Evolutionary conservation across 2,329 filamentous ascomycete species (phyloP), one percentile per base, ranked within the genome.

Genomic region (Fusarium coffeatum): DNA sequence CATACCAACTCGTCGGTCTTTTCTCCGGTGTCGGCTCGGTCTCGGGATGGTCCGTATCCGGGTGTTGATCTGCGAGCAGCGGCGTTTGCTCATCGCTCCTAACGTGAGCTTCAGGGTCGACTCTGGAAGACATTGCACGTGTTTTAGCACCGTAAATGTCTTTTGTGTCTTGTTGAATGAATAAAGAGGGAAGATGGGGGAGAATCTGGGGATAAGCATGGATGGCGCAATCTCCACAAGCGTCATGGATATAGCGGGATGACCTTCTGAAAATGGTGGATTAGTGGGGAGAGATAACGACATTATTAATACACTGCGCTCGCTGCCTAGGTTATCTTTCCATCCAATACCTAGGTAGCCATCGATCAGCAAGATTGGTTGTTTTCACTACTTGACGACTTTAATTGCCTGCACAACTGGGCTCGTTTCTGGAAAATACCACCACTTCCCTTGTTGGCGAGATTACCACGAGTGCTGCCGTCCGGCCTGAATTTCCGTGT

Each of bases 251-350:
- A 25, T 20, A 11, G 47, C 23, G 28, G 43, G 42, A 57, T 43
- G 40, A 37, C 23, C 28, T 41, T 22, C 51, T 50, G 28, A 22
- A 58, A 27, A 20, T 9, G 4, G 18, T 12, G 22, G 5, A 34
- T 50, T 50, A 64, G 61, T 30, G 59, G 61, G 27, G 45, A 18
- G 37, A 13, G 18, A 23, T 6, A 30, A n/a, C 9, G 51, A 46
- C 60, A 64, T 64, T 64, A 64, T 58, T 64, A 64, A 64, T 64
- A 59, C 28, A 46, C 23, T 25, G 23, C 23, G 4, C 6, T 0
- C 6, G 18, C 34, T n/a, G 34, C 5, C 18, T n/a, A n/a, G n/a
- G n/a, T 37, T 37, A 11, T 37, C 34, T 37, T 37, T 37, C 34
- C 2, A 16, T n/a, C n/a, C n/a, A n/a, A n/a, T n/a, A n/a, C n/a